Percentiles rank a stretch among this genome's conserved stretches.
phyloP scores from a whole-genome alignment of 192 early-diverging fungal species.

The Chytriomyces sp. region DNA sequence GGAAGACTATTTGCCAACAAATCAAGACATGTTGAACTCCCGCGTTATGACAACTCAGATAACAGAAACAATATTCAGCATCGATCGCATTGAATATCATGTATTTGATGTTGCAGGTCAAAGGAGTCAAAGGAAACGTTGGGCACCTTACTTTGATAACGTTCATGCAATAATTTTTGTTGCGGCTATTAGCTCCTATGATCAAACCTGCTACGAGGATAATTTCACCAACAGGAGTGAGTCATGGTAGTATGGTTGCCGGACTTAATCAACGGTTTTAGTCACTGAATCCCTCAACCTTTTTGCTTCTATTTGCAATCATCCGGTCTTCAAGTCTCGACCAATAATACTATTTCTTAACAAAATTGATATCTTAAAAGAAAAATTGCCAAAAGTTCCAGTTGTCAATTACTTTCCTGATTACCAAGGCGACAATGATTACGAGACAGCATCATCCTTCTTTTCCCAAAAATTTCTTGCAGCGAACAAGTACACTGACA shows the following conservation, averaged over 20 bases:
- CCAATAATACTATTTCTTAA: conserved; percentile 65
- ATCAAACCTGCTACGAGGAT: conserved; percentile 74
- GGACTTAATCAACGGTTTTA: conserved; percentile 37
- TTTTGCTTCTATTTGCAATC: conserved; percentile 38
- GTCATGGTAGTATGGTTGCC: neutral
- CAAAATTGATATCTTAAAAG: conserved; percentile 64
- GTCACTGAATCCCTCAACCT: conserved; percentile 46
- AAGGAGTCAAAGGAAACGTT: conserved; percentile 95
- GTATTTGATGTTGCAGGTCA: conserved; percentile 99
- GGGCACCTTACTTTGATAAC: conserved; percentile 98
- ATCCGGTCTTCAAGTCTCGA: conserved; percentile 47
- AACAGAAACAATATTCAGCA: conserved; percentile 88
- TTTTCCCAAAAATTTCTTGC: conserved; percentile 40
- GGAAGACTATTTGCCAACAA: conserved; percentile 77
- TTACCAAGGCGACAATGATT: conserved; percentile 49
- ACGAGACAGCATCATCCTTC: conserved; percentile 42
- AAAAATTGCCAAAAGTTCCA: conserved; percentile 44
- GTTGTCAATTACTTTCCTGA: conserved; percentile 58
- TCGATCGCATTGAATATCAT: conserved; percentile 86
- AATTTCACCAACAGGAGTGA: conserved; percentile 46
- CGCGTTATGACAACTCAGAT: conserved; percentile 95
- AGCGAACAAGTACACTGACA: conserved; percentile 42
- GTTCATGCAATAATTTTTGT: conserved; percentile 93
- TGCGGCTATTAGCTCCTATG: conserved; percentile 92
- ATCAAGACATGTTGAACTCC: conserved; percentile 94